Evolutionary conservation across 2,329 filamentous ascomycete species (phyloP).

Genomic region (Sporothrix variecibatus): DNA sequence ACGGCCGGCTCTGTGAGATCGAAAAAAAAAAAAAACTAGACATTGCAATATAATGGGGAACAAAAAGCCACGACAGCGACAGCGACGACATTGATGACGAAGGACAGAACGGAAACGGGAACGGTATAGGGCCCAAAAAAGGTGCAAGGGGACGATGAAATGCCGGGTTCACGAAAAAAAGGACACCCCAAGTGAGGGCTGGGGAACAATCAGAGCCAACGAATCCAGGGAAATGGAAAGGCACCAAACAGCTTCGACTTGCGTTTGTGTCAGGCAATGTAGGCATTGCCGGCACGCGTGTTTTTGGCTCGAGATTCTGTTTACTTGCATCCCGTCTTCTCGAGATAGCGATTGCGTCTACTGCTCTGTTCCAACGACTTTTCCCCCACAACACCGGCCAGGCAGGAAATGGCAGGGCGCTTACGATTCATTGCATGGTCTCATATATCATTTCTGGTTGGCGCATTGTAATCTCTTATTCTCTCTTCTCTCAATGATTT

Average conservation of each 20-base stretch:
- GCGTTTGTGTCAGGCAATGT: neutral
- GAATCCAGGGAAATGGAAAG: neutral
- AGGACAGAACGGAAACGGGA: neutral
- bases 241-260: neutral
- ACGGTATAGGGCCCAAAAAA: neutral
- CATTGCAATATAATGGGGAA: neutral
- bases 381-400: neutral
- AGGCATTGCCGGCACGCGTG: neutral
- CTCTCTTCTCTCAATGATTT: conserved; percentile 17
- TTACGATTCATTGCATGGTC: neutral
- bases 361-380: neutral
- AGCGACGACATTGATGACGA: neutral
- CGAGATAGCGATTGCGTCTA: neutral
- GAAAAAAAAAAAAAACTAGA: neutral
- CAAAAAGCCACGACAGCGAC: neutral
- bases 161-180: neutral
- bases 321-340: neutral
- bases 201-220: neutral
- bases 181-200: neutral
- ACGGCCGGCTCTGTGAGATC: conserved; percentile 52
- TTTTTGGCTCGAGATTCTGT: neutral
- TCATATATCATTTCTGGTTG: neutral
- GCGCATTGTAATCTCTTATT: neutral
- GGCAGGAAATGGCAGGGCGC: neutral
- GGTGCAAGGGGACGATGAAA: neutral